Base-by-base conservation (phyloP, 2,329 filamentous ascomycete genomes). In the Fusarium tuaranense region DNA sequence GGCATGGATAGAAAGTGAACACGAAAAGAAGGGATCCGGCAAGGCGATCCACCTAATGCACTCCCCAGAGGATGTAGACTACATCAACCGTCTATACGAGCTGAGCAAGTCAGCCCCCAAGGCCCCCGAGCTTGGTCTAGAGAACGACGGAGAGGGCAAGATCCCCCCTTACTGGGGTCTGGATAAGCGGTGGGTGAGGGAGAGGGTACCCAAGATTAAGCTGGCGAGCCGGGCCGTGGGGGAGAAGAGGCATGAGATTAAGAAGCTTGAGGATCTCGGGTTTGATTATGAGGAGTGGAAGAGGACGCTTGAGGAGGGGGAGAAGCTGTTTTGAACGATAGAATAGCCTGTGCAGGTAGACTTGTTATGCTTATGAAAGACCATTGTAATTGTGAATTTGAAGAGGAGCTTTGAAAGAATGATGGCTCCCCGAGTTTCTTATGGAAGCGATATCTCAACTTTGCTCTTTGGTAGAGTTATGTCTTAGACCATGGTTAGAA, bases 1-100 rank as follows among this genome's bases (percentile, higher is more conserved):
- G 30, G 77, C 78, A 0, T 94, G 92, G 92, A 91, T 94, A 76
- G 78, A 80, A 2, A 61, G 78, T 0, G 85, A 88, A 32, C 89
- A 92, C 85, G 76, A 83, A 58, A 74, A 77, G 1, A 92, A 89
- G 79, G 84, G 83, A 2, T 81, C 78, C n/a, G 71, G 76, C 22
- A 83, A 80, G 25, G 75, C 79, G 8, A 83, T 87, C 14, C 86
- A 88, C 70, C 78, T 83, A 27, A 74, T 88, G 48, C 79, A 79
- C 2, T 86, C 82, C 61, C 90, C 90, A 0, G 85, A 86, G 41
- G 91, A 93, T 76, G 87, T 87, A 0, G 83, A 89, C 5, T 92
- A 92, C 73, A 88, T 92, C 74, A 92, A 92, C 74, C 82, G 83
- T 69, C 79, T 92, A 63, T 83, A 88, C 55, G 83, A 86, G 14